Percentiles rank a stretch among this genome's conserved stretches.
These are phyloP conservation scores for Pestalotiopsis fici DNA, from an alignment of 2,329 filamentous ascomycete species.

Conservation along the genomic window DNA sequence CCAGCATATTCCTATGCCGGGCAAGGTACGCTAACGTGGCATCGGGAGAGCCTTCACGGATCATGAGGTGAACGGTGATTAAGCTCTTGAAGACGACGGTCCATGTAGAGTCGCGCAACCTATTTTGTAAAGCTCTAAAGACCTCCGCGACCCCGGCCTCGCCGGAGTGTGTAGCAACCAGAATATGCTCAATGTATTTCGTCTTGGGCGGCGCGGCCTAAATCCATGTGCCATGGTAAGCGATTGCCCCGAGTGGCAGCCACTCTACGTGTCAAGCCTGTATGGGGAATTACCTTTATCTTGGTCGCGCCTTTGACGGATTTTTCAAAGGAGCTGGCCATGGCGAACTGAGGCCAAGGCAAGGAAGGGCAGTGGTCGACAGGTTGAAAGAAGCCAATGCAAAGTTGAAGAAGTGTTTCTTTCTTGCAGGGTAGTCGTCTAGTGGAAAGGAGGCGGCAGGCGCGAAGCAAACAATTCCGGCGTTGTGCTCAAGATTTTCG, in stretches of 20 bases:
- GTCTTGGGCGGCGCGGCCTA: constrained; percentile 95
- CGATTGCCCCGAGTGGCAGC: neutral
- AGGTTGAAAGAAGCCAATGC: neutral
- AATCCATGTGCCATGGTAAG: constrained; percentile 16
- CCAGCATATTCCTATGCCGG: constrained; percentile 78
- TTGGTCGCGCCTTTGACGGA: constrained; percentile 98
- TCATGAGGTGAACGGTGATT: constrained; percentile 96
- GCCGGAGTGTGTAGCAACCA: constrained; percentile 90
- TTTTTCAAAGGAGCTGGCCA: constrained; percentile 95
- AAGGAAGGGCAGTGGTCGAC: neutral
- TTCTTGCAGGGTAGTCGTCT: constrained; percentile 2
- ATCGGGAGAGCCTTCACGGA: constrained; percentile 88
- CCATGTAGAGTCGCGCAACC: constrained; percentile 95
- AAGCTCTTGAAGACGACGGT: constrained; percentile 99
- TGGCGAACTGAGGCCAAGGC: constrained; percentile 31
- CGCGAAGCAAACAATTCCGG: constrained; percentile 6
- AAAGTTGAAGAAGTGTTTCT: neutral
- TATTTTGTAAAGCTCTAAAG: constrained; percentile 86
- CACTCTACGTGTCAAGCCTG: neutral
- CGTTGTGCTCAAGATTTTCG: neutral
- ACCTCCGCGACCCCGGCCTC: constrained; percentile 95
- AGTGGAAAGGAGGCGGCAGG: constrained; percentile 6
- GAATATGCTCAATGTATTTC: constrained; percentile 98
- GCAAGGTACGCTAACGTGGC: constrained; percentile 84
- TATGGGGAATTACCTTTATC: constrained; percentile 70